Evolutionary conservation across 805 yeast species (phyloP), one percentile per base, ranked within the genome.

Genomic region (Metschnikowia baotianmanensis): DNA sequence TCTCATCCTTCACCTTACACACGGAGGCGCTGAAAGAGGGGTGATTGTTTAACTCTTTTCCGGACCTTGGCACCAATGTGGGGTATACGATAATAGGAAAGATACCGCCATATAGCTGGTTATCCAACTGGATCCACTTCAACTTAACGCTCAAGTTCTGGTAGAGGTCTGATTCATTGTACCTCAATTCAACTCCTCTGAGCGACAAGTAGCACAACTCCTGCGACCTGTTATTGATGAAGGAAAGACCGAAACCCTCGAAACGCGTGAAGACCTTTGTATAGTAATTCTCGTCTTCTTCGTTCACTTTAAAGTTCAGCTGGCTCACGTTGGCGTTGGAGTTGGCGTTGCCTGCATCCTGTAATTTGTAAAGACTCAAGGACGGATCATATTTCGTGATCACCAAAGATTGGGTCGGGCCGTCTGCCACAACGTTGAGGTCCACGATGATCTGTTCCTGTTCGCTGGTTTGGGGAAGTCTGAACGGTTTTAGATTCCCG

Each of bases 121-220:
- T 91, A 59, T 93, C 99, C 34, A 91, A 72, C 61, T 93, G 99
- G 23, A 93, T 68, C 99, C 99, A 95, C 57, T 91, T 90, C 53
- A 90, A 62, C 56, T 88, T 89, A 65, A 82, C 66, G 47, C 90
- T 80, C 31, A 86, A 53, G 13, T 86, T 86, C 58, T 89, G 95
- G 51, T 86, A 87, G 16, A 87, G 62, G 24, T 87, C 93, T 0
- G 96, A 84, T 47, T 87, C 91, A 53, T 83, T 85, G 61, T 83
- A 88, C 32, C 84, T 71, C 15, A 90, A 45, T 55, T 89, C 96
- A 40, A 89, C 57, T 1, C 97, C 97, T 38, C 87, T 71, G 19
- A 86, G 66, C 0, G 90, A 86, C n/a, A 84, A 66, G 55, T 93
- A 93, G 49, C 93, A 79, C 26, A 93, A 67, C 59, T 93, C 99